Conservation (phyloP, 148 eudicot species). For the Rhododendron henanense region DNA sequence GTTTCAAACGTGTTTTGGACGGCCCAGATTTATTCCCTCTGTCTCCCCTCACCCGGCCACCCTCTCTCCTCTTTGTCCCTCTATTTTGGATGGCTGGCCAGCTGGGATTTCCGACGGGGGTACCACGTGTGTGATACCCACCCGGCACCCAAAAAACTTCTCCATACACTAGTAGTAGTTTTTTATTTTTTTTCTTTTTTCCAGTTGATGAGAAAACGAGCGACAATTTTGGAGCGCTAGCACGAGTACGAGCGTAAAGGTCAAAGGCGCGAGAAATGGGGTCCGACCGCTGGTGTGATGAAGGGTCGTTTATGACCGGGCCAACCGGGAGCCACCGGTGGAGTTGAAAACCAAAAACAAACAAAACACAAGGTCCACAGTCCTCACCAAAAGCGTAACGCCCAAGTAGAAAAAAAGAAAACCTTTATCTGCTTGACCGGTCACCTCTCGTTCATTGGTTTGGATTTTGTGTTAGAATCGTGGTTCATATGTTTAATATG, state of each 20-base stretch:
- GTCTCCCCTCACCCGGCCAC: too few species aligned
- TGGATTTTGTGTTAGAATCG: neutral
- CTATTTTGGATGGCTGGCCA: too few species aligned
- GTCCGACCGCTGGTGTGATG: neutral
- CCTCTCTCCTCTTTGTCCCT: too few species aligned
- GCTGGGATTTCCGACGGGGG: too few species aligned
- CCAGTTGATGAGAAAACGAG: too few species aligned
- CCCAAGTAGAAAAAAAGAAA: neutral
- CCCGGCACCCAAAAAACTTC: too few species aligned
- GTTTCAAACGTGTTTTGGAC: too few species aligned
- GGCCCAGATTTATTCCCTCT: too few species aligned
- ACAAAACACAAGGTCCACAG: neutral
- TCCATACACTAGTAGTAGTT: too few species aligned
- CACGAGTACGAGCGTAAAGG: neutral
- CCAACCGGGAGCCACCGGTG: constrained; percentile 6
- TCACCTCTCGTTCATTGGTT: neutral
- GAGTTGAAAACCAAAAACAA: neutral
- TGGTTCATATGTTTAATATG: too few species aligned
- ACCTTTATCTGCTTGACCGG: neutral
- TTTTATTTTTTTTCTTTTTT: too few species aligned
- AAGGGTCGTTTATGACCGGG: neutral
- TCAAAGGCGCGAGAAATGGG: neutral
- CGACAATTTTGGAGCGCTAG: neutral
- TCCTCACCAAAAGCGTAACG: neutral
- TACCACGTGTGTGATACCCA: too few species aligned